phyloP scores from a whole-genome alignment of 1,139 yeast species.

The Yamadazyma kanchanaburiensis region DNA sequence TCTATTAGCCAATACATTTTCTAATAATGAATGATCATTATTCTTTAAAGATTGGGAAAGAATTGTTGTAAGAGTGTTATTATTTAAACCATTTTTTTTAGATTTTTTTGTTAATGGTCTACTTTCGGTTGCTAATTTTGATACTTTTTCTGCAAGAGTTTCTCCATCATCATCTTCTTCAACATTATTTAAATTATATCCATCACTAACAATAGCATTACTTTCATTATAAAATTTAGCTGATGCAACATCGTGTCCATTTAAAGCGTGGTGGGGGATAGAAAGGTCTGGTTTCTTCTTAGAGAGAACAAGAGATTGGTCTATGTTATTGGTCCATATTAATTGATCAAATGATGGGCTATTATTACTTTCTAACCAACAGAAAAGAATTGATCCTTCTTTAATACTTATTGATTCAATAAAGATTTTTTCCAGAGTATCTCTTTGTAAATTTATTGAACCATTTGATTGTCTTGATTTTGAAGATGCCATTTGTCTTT shows the following conservation, averaged over 20 bases:
- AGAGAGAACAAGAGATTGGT: slow-evolving; percentile 24
- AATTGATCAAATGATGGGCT: slow-evolving; percentile 62
- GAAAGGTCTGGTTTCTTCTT: slow-evolving; percentile 38
- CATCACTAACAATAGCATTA: slow-evolving; percentile 61
- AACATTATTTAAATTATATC: slow-evolving; percentile 58
- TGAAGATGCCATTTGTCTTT: slow-evolving; percentile 27
- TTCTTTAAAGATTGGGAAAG: slow-evolving; percentile 70
- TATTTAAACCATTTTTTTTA: slow-evolving; percentile 23
- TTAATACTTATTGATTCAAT: no score
- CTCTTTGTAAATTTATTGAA: slow-evolving; percentile 42
- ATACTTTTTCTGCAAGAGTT: slow-evolving; percentile 61
- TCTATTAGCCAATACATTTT: slow-evolving; percentile 72
- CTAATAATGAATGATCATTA: slow-evolving; percentile 69
- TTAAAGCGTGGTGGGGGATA: slow-evolving; percentile 38
- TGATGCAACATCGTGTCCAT: slow-evolving; percentile 73
- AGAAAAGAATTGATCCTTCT: slow-evolving; percentile 38
- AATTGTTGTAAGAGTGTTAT: slow-evolving; percentile 58
- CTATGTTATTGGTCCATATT: slow-evolving; percentile 41
- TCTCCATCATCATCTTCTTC: slow-evolving; percentile 38
- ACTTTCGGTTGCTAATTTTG: slow-evolving; percentile 34
- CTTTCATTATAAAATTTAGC: slow-evolving; percentile 67
- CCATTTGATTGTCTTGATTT: slow-evolving; percentile 51
- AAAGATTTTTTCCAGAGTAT: no score
- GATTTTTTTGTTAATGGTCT: slow-evolving; percentile 24
- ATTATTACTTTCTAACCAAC: slow-evolving; percentile 74